These are phyloP conservation scores for Fereydounia khargensis DNA, from an alignment of 1,284 basidiomycete species.

Conservation along the genomic window DNA sequence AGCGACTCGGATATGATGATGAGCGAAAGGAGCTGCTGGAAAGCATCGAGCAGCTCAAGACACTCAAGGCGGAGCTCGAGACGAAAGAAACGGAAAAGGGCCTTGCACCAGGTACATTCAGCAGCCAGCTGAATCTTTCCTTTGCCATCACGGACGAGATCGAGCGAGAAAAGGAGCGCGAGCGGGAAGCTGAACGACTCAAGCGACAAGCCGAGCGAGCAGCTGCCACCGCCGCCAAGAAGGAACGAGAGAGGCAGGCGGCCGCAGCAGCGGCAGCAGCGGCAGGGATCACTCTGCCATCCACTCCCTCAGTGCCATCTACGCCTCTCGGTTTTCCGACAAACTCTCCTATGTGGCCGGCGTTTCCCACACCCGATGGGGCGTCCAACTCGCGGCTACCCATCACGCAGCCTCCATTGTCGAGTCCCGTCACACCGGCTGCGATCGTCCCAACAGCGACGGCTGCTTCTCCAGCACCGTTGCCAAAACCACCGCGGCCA, in stretches of 20 bases:
- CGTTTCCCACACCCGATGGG: too few relatives aligned
- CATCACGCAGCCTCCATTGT: too few relatives aligned
- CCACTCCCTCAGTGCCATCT: not conserved
- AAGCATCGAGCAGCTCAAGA: conserved; percentile 33
- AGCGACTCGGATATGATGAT: conserved; percentile 44
- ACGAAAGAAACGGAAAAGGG: conserved; percentile 16
- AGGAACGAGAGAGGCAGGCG: conserved; percentile 19
- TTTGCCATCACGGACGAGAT: conserved; percentile 35
- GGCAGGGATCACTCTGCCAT: not conserved
- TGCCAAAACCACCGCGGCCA: too few relatives aligned
- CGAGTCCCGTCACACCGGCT: too few relatives aligned
- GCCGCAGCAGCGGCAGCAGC: not conserved
- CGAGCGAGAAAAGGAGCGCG: conserved; percentile 25
- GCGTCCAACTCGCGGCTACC: too few relatives aligned
- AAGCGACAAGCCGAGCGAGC: conserved; percentile 30
- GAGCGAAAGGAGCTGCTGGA: conserved; percentile 32
- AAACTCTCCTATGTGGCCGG: too few relatives aligned
- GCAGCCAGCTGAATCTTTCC: conserved; percentile 18
- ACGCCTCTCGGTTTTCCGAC: too few relatives aligned
- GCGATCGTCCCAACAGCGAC: too few relatives aligned
- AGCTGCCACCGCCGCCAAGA: conserved; percentile 24
- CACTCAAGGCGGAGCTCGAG: conserved; percentile 37
- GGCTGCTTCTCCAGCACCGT: too few relatives aligned
- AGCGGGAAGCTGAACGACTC: conserved; percentile 22
- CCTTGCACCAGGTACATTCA: conserved; percentile 7